phyloP scores from a whole-genome alignment of 495 filamentous ascomycete genomes.

The Tricharina praecox region DNA sequence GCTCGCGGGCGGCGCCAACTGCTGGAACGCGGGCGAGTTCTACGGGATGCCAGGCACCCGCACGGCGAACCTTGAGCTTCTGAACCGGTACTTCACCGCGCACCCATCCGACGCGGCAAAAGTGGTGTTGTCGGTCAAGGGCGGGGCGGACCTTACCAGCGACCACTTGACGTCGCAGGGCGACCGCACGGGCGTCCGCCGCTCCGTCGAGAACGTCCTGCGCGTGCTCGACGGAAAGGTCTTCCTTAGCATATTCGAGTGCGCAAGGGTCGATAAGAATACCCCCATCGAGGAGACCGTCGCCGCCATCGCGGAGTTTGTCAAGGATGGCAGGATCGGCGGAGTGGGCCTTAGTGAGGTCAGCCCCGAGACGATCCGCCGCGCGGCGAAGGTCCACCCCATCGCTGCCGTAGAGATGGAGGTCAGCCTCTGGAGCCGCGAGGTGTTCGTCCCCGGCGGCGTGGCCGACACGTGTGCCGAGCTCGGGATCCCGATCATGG shows the following conservation, averaged over 20 bases:
- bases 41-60: constrained; percentile 46
- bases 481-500: constrained; percentile 32
- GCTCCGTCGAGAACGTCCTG: constrained; percentile 51
- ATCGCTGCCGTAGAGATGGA: constrained; percentile 66
- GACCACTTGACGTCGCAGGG: constrained; percentile 36
- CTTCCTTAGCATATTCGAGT: constrained; percentile 68
- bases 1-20: constrained; percentile 22
- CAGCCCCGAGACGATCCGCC: constrained; percentile 51
- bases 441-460: constrained; percentile 32
- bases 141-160: constrained; percentile 31
- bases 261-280: constrained; percentile 29
- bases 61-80: constrained; percentile 47
- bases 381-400: constrained; percentile 48
- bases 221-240: constrained; percentile 52
- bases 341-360: constrained; percentile 63
- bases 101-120: constrained; percentile 53
- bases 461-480: constrained; percentile 22
- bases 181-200: constrained; percentile 43
- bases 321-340: constrained; percentile 59
- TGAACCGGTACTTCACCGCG: constrained; percentile 47
- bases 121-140: constrained; percentile 50
- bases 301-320: constrained; percentile 39
- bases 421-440: constrained; percentile 47
- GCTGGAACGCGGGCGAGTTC: constrained; percentile 67
- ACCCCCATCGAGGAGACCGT: constrained; percentile 30